Evolutionary conservation across 306 rosid species (phyloP), one percentile per base, ranked within the genome.

Genomic region (Vachellia collinsii): DNA sequence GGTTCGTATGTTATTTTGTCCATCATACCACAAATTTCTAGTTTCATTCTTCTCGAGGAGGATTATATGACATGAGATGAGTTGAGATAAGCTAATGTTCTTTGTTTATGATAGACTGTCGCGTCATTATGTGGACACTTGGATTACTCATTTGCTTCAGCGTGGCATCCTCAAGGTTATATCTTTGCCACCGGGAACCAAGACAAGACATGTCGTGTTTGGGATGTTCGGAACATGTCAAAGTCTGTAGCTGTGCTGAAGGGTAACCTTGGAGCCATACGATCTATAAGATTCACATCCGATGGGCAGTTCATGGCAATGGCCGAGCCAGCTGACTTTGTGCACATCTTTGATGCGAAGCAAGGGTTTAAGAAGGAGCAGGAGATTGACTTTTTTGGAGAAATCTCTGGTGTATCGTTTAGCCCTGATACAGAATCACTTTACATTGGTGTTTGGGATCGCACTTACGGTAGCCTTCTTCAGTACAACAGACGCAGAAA

Each of bases 371-470:
- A 88, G 58, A 84, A 80, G 79, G 93, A 90, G 81, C 93, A 90
- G 75, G 91, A 88, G 80, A 80, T 90, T 1, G 93, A 88, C 77
- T 90, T 90, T 75, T 90, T 90, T 51, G 93, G 93, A 13, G 93
- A 90, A 83, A 83, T 90, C 74, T 86, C 91, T 20, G 91, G 88
- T 59, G 69, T 90, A 44, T 91, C 97, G 7, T 91, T 93, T 85
- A 93, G 97, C 88, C 97, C 95, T 1, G 94, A 93, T 86, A 88
- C 94, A 0, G 92, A 93, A 76, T 89, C 96, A 0, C 97, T 93
- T 63, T 93, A 88, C 71, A 66, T 93, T 0, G 97, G 97, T 72
- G 91, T 89, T 17, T 91, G 92, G 94, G 91, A 93, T 88, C 96
- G 89, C 84, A 93, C 89, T 14, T 91, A 91, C 61, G 92, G 94